phyloP scores from a whole-genome alignment of 176 grass and related monocot genomes.

The Triticum urartu region DNA sequence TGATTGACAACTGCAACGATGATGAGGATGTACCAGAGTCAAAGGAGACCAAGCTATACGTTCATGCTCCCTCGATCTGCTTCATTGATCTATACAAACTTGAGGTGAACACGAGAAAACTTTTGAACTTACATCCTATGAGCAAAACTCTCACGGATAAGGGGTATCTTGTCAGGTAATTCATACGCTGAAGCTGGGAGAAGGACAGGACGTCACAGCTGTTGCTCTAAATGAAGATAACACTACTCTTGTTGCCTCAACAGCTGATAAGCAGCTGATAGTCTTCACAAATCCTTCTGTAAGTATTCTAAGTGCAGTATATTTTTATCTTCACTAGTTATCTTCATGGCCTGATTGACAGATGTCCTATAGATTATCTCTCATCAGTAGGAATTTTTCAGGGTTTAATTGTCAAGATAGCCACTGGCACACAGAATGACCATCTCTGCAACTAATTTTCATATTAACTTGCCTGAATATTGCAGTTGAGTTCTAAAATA shows the following conservation, averaged over 20 bases:
- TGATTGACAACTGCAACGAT: slow-evolving; percentile 22
- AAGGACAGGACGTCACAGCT: slow-evolving; percentile 73
- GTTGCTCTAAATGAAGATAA: slow-evolving; percentile 82
- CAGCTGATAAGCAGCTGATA: slow-evolving; percentile 79
- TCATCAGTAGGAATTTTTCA: neutral
- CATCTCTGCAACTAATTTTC: slow-evolving; percentile 12
- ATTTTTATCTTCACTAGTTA: slow-evolving; percentile 13
- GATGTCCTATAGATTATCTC: neutral
- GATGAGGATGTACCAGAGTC: slow-evolving; percentile 28
- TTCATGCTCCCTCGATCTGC: slow-evolving; percentile 81
- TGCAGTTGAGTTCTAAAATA: slow-evolving; percentile 69
- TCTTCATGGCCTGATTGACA: slow-evolving; percentile 8
- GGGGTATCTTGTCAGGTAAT: slow-evolving; percentile 54
- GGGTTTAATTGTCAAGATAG: slow-evolving; percentile 14
- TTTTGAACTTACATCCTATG: slow-evolving; percentile 3
- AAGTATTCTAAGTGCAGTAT: slow-evolving; percentile 36
- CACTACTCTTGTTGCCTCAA: slow-evolving; percentile 81
- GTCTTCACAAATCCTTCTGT: slow-evolving; percentile 75
- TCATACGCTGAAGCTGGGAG: slow-evolving; percentile 59
- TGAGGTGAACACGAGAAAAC: slow-evolving; percentile 54
- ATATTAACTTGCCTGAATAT: neutral
- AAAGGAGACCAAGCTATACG: slow-evolving; percentile 38
- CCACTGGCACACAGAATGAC: neutral
- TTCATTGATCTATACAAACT: slow-evolving; percentile 89
- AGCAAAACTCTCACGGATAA: slow-evolving; percentile 29